phyloP scores from a whole-genome alignment of 2,329 filamentous ascomycete species.

The Neofusicoccum kwambonambiense region DNA sequence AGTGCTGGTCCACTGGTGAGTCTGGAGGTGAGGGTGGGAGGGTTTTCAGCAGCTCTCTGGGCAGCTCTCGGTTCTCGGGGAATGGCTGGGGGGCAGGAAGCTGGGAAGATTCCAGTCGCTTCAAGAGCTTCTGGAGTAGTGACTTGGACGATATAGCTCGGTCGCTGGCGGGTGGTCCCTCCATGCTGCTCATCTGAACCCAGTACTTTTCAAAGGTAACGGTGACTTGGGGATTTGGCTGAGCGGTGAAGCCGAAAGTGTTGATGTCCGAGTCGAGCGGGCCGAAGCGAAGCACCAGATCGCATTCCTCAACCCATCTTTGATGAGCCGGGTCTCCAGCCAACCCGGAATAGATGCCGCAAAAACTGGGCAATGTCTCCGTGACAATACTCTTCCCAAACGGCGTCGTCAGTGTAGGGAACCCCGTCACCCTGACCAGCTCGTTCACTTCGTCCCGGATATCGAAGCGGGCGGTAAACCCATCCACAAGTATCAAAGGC shows the following conservation, averaged over 20 bases:
- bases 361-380: constrained; percentile 48
- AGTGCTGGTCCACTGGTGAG: no score
- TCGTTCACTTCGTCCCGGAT: constrained; percentile 44
- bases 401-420: constrained; percentile 49
- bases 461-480: constrained; percentile 46
- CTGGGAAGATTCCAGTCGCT: not conserved
- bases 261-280: constrained; percentile 51
- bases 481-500: constrained; percentile 55
- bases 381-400: constrained; percentile 54
- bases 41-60: not conserved
- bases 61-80: not conserved
- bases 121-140: not conserved
- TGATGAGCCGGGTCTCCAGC: constrained; percentile 38
- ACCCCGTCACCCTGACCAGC: constrained; percentile 44
- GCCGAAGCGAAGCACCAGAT: constrained; percentile 49
- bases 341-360: constrained; percentile 50
- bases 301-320: constrained; percentile 40
- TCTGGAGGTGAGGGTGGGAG: no score
- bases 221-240: constrained; percentile 30
- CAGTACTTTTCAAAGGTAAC: not conserved
- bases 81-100: not conserved
- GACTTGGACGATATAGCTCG: constrained; percentile 66
- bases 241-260: constrained; percentile 40
- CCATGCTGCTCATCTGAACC: no score
- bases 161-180: constrained; percentile 49